phyloP scores from a whole-genome alignment of 1,284 basidiomycete genomes.

The Tausonia pullulans region DNA sequence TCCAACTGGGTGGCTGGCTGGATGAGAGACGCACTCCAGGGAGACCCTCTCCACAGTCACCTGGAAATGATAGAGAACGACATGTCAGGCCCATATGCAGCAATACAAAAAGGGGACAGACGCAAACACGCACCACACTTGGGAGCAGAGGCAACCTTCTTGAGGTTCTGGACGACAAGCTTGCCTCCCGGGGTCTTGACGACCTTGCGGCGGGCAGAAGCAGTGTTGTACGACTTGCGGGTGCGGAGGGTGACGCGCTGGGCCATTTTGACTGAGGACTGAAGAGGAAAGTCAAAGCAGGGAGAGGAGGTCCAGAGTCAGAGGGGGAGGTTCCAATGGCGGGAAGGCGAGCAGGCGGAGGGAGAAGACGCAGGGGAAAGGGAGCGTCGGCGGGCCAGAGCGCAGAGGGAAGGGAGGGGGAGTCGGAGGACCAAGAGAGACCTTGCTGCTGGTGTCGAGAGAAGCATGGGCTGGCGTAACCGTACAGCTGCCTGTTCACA shows the following conservation, averaged over 20 bases:
- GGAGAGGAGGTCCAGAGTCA: no score
- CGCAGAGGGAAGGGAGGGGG: neutral
- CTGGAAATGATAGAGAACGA: constrained; percentile 5
- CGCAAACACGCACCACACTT: constrained; percentile 54
- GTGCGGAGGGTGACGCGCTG: constrained; percentile 99
- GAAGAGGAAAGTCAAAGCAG: neutral
- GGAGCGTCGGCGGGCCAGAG: neutral
- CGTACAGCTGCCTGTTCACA: no score
- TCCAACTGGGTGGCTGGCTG: neutral
- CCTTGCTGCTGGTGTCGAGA: no score
- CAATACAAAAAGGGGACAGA: neutral
- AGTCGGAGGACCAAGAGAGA: no score
- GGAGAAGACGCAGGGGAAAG: neutral
- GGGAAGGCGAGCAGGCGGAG: no score
- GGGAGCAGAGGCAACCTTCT: constrained; percentile 49
- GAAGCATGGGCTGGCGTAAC: no score
- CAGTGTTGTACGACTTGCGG: constrained; percentile 97
- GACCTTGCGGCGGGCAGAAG: constrained; percentile 86
- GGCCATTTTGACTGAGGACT: constrained; percentile 54
- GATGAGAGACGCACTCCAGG: constrained; percentile 59
- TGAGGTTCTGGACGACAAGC: constrained; percentile 39
- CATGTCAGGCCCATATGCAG: neutral
- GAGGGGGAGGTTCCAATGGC: no score
- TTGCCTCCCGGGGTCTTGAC: constrained; percentile 76
- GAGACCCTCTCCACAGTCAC: constrained; percentile 86